phyloP scores from a whole-genome alignment of 371 early-diverging fungal species.

The Mortierella sp. region DNA sequence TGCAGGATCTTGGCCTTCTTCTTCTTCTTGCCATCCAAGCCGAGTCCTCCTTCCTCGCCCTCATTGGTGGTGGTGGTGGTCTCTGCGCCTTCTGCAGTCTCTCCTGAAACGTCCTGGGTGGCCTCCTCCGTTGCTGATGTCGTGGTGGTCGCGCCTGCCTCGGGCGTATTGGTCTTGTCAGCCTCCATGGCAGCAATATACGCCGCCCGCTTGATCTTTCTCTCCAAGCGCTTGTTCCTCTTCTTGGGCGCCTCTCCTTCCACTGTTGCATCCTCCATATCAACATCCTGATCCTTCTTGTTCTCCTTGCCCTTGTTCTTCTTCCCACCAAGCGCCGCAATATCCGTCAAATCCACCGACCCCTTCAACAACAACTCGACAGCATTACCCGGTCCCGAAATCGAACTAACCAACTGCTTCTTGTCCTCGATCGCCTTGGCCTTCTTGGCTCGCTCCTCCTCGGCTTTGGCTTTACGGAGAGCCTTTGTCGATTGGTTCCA shows the following conservation, averaged over 20 bases:
- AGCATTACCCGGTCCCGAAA: slow-evolving; percentile 19
- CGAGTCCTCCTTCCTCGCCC: background rate
- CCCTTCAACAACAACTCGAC: slow-evolving; percentile 45
- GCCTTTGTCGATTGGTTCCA: slow-evolving; percentile 56
- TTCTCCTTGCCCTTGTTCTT: slow-evolving; percentile 27
- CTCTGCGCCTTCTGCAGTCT: background rate
- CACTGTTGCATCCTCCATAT: slow-evolving; percentile 12
- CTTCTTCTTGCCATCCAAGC: slow-evolving; percentile 5
- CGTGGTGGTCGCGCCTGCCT: background rate
- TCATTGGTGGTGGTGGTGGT: background rate
- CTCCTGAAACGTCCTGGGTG: background rate
- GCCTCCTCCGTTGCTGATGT: slow-evolving; percentile 1
- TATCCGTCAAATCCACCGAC: slow-evolving; percentile 30
- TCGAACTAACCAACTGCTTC: slow-evolving; percentile 28
- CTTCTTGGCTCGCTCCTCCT: slow-evolving; percentile 30
- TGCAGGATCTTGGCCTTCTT: slow-evolving; percentile 17
- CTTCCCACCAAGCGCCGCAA: slow-evolving; percentile 17
- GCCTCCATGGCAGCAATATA: slow-evolving; percentile 49
- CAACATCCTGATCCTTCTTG: slow-evolving; percentile 13
- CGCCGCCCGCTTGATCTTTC: slow-evolving; percentile 53
- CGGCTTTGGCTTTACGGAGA: slow-evolving; percentile 44
- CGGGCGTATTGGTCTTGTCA: background rate
- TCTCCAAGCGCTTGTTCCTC: slow-evolving; percentile 52
- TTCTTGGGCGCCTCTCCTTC: slow-evolving; percentile 29
- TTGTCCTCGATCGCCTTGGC: slow-evolving; percentile 26